These are phyloP conservation scores for Athelia psychrophila DNA, from an alignment of 1,284 basidiomycete genomes.

Conservation along the genomic window DNA sequence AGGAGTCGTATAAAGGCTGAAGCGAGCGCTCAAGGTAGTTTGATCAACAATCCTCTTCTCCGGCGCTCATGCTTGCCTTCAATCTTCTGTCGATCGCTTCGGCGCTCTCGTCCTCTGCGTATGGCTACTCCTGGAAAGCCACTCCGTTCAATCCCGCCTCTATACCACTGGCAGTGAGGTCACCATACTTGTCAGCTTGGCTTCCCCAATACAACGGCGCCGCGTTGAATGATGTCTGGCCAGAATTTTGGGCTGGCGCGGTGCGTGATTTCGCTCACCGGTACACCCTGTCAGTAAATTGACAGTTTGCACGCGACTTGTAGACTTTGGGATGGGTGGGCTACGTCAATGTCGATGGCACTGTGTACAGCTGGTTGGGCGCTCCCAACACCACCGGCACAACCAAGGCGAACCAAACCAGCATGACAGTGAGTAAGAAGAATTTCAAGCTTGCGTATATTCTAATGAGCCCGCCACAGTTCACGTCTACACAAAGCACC, in stretches of 20 bases:
- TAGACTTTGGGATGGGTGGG: constrained; percentile 69
- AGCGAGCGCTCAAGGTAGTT: too few relatives aligned
- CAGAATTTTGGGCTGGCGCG: constrained; percentile 64
- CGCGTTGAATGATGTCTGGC: constrained; percentile 61
- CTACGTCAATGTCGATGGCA: constrained; percentile 58
- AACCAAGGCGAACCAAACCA: constrained; percentile 55
- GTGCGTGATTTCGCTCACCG: constrained; percentile 26
- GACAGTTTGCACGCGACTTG: neutral
- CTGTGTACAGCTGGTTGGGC: constrained; percentile 58
- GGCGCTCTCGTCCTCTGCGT: neutral
- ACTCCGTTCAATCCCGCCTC: constrained; percentile 58
- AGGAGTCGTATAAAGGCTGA: too few relatives aligned
- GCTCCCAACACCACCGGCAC: constrained; percentile 40
- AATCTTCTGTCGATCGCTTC: neutral
- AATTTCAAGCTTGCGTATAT: neutral
- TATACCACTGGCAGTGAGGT: constrained; percentile 57
- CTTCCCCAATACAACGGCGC: constrained; percentile 49
- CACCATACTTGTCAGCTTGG: constrained; percentile 67
- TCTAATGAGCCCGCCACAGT: too few relatives aligned
- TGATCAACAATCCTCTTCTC: too few relatives aligned
- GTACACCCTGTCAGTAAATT: neutral
- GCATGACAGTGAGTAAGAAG: constrained; percentile 37
- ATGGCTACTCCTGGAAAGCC: constrained; percentile 38
- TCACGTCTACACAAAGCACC: constrained; percentile 31
- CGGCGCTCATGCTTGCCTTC: too few relatives aligned